Conservation (phyloP, 2,329 filamentous ascomycete genomes). For the Trichophyton benhamiae region DNA sequence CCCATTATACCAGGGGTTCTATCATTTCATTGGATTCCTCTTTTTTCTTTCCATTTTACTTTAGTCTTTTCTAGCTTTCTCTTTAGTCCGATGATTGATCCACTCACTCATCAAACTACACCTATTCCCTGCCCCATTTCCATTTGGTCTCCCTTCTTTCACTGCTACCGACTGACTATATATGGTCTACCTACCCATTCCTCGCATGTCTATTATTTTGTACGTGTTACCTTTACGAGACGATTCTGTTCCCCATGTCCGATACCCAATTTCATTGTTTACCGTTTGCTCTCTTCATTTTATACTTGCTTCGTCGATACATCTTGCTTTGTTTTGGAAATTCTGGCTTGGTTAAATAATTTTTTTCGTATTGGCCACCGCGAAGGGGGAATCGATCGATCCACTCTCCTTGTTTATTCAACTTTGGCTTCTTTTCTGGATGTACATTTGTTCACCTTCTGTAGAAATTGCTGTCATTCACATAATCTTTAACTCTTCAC, state of each 20-base stretch:
- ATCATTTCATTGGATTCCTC: background rate
- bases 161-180: background rate
- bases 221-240: background rate
- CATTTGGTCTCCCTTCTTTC: background rate
- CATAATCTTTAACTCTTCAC: too few species aligned
- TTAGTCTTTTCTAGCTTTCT: background rate
- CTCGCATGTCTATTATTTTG: background rate
- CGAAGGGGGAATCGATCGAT: background rate
- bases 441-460: background rate
- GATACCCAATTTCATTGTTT: background rate
- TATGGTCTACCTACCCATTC: background rate
- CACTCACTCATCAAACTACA: background rate
- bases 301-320: background rate
- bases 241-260: constrained; percentile 2
- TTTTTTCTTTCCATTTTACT: background rate
- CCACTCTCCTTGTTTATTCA: too few species aligned
- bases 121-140: background rate
- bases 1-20: background rate
- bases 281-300: background rate
- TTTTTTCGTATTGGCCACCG: background rate
- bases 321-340: background rate
- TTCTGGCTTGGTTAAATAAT: background rate
- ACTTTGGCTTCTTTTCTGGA: background rate
- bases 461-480: too few species aligned
- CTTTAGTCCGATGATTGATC: background rate